phyloP scores from a whole-genome alignment of 495 filamentous ascomycete species.

The Bacidia rubella region DNA sequence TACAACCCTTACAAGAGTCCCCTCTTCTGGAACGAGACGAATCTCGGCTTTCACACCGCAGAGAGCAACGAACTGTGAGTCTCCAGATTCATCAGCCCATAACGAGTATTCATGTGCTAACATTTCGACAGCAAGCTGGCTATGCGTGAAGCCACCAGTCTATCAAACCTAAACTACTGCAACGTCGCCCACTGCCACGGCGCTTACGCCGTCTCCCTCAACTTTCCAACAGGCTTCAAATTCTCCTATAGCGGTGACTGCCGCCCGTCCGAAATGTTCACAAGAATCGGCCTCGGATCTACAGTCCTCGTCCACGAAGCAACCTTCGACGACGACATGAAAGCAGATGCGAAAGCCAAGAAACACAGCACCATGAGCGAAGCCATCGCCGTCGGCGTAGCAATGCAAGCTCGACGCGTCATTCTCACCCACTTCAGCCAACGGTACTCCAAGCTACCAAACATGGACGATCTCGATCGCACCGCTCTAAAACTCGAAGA shows the following conservation, averaged over 20 bases:
- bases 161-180: slow-evolving; percentile 36
- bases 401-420: slow-evolving; percentile 63
- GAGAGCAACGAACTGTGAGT: slow-evolving; percentile 11
- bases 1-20: background rate
- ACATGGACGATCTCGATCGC: slow-evolving; percentile 27
- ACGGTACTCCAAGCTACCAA: slow-evolving; percentile 77
- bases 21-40: slow-evolving; percentile 12
- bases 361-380: slow-evolving; percentile 78
- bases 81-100: background rate
- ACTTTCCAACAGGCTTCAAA: slow-evolving; percentile 69
- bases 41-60: slow-evolving; percentile 12
- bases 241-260: slow-evolving; percentile 89
- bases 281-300: slow-evolving; percentile 52
- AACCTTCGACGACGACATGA: slow-evolving; percentile 79
- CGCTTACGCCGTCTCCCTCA: slow-evolving; percentile 62
- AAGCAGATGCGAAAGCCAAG: slow-evolving; percentile 68
- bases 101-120: too few species aligned
- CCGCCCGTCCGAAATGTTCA: slow-evolving; percentile 58
- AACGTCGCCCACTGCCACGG: slow-evolving; percentile 63
- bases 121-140: slow-evolving; percentile 6
- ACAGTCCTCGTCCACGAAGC: slow-evolving; percentile 89
- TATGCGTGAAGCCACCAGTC: slow-evolving; percentile 30
- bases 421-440: slow-evolving; percentile 91
- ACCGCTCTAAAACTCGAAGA: slow-evolving; percentile 8
- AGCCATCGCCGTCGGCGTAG: slow-evolving; percentile 60